Base-by-base conservation (phyloP, 1,139 yeast species). In the Hyphopichia burtonii region DNA sequence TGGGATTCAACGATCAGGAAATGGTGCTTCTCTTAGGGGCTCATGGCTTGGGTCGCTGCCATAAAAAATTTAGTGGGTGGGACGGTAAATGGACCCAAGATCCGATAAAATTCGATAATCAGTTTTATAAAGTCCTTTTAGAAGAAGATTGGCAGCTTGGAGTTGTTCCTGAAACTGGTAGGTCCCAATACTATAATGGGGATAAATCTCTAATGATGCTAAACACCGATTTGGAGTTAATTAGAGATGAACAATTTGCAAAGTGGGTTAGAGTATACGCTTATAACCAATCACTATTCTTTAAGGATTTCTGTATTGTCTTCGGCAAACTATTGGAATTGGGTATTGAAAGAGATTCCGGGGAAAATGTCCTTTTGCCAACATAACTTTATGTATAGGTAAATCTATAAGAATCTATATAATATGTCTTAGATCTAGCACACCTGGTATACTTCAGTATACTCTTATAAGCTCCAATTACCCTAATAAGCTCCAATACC, bases 31-130 rank as follows among this genome's bases (percentile, higher is more conserved):
- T 82, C 33, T 62, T 78, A 30, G 89, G 89, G 11, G 84, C 85
- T 2, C 88, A 83, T 59, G 75, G 80, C 28, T 58, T 83, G 19
- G 89, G 89, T 15, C 68, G 87, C 34, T 79, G 86, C 50, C 88
- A 83, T 54, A 70, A 74, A 41, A 63, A 73, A 39, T 69, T 56
- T 40, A 68, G 76, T 49, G 76, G 77, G 6, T 72, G 72, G 62
- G 68, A 67, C 36, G 78, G 77, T 2, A 58, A 63, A 45, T 71
- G 77, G 77, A 68, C 75, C 0, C 43, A 43, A 10, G 44, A 60
- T 18, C 75, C 76, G 0, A 54, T 55, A 3, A 47, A 40, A 10
- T 72, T 73, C 51, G 63, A 66, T 42, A 72, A 72, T 48, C 66
- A 63, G 7, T 68, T 70, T 44, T 72, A 55, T 47, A 56, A 48